Evolutionary conservation across 106 monocot genomes (phyloP).

Genomic region (Platanthera guangdongensis): DNA sequence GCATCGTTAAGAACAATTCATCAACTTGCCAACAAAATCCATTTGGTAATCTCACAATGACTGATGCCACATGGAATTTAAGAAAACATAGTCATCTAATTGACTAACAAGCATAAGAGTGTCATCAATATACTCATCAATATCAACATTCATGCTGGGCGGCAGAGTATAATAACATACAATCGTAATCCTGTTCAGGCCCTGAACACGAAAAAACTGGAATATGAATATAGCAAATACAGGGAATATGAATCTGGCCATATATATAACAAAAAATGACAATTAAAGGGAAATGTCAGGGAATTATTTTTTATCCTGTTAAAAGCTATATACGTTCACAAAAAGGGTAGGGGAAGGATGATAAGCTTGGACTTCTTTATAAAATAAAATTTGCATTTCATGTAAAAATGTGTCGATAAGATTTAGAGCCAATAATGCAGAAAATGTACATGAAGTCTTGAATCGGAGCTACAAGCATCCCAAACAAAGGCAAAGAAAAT

Average conservation of each 20-base stretch:
- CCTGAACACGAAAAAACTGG: not conserved
- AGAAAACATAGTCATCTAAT: not conserved
- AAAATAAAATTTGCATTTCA: not conserved
- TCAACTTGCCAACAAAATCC: not conserved
- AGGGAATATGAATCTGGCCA: not conserved
- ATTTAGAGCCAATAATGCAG: not conserved
- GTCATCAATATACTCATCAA: not conserved
- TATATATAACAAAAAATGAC: not conserved
- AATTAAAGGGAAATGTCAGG: not conserved
- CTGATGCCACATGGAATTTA: not conserved
- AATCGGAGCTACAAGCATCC: not conserved
- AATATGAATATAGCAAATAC: not conserved
- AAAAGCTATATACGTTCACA: not conserved
- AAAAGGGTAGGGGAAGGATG: not conserved
- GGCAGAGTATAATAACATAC: not conserved
- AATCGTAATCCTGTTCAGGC: not conserved
- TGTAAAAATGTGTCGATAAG: not conserved
- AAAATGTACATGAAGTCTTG: not conserved
- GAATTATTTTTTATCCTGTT: not conserved
- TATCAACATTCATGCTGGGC: not conserved
- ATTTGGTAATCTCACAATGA: not conserved
- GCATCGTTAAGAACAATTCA: constrained; percentile 5
- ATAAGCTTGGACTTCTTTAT: not conserved
- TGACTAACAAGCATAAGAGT: not conserved
- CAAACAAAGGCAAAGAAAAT: not conserved